Percentiles rank a stretch among this genome's conserved stretches.
Evolutionary conservation across 1,139 yeast genomes (phyloP).

Genomic region (Protomyces gravidus): DNA sequence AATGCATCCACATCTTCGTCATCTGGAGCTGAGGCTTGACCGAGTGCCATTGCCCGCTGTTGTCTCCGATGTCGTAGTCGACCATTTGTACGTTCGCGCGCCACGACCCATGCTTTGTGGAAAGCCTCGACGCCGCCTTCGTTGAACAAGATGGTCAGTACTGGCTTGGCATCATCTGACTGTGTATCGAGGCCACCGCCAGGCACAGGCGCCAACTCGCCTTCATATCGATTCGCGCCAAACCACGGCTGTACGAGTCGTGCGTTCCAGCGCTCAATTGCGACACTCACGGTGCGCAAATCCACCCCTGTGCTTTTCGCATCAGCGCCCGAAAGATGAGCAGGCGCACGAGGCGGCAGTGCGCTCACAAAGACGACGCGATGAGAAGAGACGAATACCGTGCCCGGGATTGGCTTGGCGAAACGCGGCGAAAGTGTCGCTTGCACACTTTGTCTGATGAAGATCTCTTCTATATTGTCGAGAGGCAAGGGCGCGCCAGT

Average conservation of each 20-base stretch:
- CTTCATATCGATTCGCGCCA: constrained; percentile 20
- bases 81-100: background rate
- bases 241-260: constrained; percentile 24
- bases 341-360: background rate
- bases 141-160: constrained; percentile 8
- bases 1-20: background rate
- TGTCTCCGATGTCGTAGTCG: background rate
- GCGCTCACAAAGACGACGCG: constrained; percentile 15
- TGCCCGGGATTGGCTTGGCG: constrained; percentile 1
- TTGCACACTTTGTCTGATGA: background rate
- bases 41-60: background rate
- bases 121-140: constrained; percentile 22
- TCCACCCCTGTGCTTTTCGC: too few relatives aligned
- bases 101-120: constrained; percentile 7
- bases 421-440: background rate
- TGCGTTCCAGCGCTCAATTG: constrained; percentile 22
- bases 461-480: background rate
- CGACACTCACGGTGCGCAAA: constrained; percentile 6
- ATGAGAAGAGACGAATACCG: constrained; percentile 14
- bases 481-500: background rate
- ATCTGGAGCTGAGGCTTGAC: background rate
- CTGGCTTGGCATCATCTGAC: background rate
- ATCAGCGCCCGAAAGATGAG: background rate
- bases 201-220: constrained; percentile 15
- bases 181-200: constrained; percentile 13